phyloP scores from a whole-genome alignment of 1,284 basidiomycete genomes.

The Exobasidium rhododendri region DNA sequence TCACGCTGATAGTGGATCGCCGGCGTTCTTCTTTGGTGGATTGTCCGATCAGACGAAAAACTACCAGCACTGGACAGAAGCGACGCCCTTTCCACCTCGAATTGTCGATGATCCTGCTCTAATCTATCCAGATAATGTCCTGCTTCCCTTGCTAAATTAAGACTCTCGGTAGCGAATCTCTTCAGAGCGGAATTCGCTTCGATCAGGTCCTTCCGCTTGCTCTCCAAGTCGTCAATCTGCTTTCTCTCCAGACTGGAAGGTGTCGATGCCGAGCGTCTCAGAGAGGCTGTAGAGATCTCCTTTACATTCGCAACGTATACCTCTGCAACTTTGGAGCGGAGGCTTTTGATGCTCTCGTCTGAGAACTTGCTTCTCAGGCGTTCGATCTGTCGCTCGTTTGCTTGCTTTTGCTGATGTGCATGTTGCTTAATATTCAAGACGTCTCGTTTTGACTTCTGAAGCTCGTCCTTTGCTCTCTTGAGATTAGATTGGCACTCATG shows the following conservation, averaged over 20 bases:
- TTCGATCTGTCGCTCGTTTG: conserved; percentile 29
- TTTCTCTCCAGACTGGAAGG: conserved; percentile 19
- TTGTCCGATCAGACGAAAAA: background rate
- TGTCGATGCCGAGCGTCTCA: conserved; percentile 15
- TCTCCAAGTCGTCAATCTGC: conserved; percentile 36
- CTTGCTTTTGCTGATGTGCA: conserved; percentile 29
- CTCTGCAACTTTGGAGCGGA: conserved; percentile 29
- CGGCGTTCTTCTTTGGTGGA: background rate
- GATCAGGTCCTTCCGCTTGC: conserved; percentile 26
- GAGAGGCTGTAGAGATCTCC: background rate
- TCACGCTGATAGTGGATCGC: background rate
- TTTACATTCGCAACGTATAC: conserved; percentile 23
- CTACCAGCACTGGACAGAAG: background rate
- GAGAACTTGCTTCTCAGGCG: conserved; percentile 29
- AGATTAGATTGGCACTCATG: conserved; percentile 25
- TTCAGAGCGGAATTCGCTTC: conserved; percentile 37
- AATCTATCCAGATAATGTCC: background rate
- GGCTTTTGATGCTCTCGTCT: conserved; percentile 35
- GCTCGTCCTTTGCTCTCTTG: conserved; percentile 33
- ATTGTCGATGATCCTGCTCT: background rate
- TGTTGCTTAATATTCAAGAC: conserved; percentile 30
- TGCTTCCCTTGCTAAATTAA: conserved; percentile 25
- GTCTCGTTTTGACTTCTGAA: conserved; percentile 26
- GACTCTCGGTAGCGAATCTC: conserved; percentile 30
- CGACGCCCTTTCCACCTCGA: no score